Conservation (phyloP, 768 basidiomycete genomes). For the Mycena leptocephala region DNA sequence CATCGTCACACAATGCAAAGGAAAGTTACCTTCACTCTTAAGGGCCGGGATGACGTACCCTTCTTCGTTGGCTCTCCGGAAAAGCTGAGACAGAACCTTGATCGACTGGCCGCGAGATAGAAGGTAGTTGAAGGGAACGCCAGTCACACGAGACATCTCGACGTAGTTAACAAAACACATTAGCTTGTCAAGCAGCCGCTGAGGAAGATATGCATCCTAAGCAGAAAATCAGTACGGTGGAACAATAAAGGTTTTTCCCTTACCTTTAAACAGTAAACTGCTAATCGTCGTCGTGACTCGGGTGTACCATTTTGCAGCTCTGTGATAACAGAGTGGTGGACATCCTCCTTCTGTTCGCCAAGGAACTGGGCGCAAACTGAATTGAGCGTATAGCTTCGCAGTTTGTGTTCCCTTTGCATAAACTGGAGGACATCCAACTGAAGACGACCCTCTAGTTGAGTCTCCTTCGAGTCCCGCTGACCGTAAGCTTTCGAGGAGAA, state of each 20-base stretch:
- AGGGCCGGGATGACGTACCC: slow-evolving; percentile 91
- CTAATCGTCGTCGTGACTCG: slow-evolving; percentile 92
- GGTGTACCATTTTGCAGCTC: slow-evolving; percentile 97
- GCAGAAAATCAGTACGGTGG: not conserved
- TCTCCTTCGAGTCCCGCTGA: slow-evolving; percentile 96
- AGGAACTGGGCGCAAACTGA: slow-evolving; percentile 98
- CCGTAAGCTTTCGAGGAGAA: slow-evolving; percentile 99
- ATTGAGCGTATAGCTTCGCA: slow-evolving; percentile 97
- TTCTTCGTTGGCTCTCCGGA: slow-evolving; percentile 92
- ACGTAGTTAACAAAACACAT: slow-evolving; percentile 99
- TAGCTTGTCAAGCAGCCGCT: slow-evolving; percentile 95
- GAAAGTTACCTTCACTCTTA: slow-evolving; percentile 87
- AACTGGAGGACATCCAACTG: slow-evolving; percentile 97
- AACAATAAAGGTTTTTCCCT: not conserved
- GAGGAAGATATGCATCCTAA: slow-evolving; percentile 98
- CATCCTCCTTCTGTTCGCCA: slow-evolving; percentile 99
- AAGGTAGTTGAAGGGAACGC: slow-evolving; percentile 98
- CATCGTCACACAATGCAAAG: not conserved
- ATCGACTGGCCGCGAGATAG: slow-evolving; percentile 97
- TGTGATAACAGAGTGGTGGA: slow-evolving; percentile 98
- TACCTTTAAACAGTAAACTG: slow-evolving; percentile 98
- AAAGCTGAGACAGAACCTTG: slow-evolving; percentile 97
- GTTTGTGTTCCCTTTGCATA: slow-evolving; percentile 98
- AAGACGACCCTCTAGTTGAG: slow-evolving; percentile 90
- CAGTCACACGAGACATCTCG: slow-evolving; percentile 99